phyloP scores from a whole-genome alignment of 192 early-diverging fungal species.

The Linnemannia exigua region DNA sequence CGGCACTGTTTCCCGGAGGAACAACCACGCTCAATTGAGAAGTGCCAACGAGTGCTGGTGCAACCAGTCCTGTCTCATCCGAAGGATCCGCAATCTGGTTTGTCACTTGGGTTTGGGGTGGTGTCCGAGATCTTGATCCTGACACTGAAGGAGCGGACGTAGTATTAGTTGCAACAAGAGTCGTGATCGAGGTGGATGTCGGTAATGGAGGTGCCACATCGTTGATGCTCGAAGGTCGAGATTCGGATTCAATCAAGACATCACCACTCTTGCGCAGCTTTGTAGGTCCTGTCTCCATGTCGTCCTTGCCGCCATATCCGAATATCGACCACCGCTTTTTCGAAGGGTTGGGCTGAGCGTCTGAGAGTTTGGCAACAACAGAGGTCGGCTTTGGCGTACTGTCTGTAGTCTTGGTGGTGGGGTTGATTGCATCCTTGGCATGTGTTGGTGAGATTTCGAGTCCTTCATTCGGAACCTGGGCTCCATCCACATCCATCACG shows the following conservation, averaged over 20 bases:
- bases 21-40: slow-evolving; percentile 30
- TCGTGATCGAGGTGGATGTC: background rate
- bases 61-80: slow-evolving; percentile 4
- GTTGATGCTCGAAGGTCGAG: slow-evolving; percentile 16
- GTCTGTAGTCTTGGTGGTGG: background rate
- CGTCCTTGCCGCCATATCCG: slow-evolving; percentile 27
- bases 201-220: background rate
- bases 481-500: background rate
- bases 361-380: background rate
- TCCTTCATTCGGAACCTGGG: background rate
- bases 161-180: background rate
- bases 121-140: background rate
- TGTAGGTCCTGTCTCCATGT: background rate
- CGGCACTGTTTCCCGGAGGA: background rate
- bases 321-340: slow-evolving; percentile 51
- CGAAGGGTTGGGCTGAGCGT: background rate
- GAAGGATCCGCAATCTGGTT: slow-evolving; percentile 4
- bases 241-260: slow-evolving; percentile 38
- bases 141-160: background rate
- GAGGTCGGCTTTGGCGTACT: background rate
- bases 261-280: slow-evolving; percentile 35
- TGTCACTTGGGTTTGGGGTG: background rate
- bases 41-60: slow-evolving; percentile 27
- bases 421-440: background rate
- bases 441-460: slow-evolving; percentile 1